phyloP scores from a whole-genome alignment of 305 asterid species.

The Rubia peregrina region DNA sequence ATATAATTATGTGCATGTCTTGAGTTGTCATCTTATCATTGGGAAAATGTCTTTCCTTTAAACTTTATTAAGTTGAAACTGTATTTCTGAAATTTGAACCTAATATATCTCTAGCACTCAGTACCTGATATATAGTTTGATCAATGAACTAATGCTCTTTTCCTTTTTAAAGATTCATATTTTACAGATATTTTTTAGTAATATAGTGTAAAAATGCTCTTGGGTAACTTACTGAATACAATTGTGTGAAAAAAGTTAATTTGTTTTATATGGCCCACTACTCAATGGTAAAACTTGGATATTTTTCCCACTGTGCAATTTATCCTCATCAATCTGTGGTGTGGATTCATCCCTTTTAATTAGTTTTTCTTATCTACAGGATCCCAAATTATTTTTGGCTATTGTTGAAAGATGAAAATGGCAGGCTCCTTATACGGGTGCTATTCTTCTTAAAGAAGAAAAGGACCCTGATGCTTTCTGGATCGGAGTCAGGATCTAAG shows the following conservation, averaged over 20 bases:
- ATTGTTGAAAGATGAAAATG: constrained; percentile 79
- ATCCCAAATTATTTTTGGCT: constrained; percentile 90
- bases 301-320: not conserved
- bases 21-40: not conserved
- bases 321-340: not conserved
- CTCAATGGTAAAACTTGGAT: not conserved
- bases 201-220: not conserved
- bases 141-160: no score
- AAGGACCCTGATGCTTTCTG: constrained; percentile 40
- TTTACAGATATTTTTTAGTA: not conserved
- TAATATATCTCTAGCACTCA: not conserved
- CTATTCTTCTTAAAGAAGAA: constrained; percentile 86
- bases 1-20: not conserved
- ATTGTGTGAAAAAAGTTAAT: not conserved
- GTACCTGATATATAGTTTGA: not conserved
- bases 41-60: not conserved
- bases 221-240: not conserved
- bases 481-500: constrained; percentile 70
- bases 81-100: not conserved
- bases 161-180: not conserved
- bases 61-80: not conserved
- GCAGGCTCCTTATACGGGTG: constrained; percentile 98
- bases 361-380: constrained; percentile 38
- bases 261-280: not conserved
- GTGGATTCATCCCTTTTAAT: not conserved